Evolutionary conservation across 2,329 filamentous ascomycete species (phyloP).

Genomic region (Colletotrichum cereale): DNA sequence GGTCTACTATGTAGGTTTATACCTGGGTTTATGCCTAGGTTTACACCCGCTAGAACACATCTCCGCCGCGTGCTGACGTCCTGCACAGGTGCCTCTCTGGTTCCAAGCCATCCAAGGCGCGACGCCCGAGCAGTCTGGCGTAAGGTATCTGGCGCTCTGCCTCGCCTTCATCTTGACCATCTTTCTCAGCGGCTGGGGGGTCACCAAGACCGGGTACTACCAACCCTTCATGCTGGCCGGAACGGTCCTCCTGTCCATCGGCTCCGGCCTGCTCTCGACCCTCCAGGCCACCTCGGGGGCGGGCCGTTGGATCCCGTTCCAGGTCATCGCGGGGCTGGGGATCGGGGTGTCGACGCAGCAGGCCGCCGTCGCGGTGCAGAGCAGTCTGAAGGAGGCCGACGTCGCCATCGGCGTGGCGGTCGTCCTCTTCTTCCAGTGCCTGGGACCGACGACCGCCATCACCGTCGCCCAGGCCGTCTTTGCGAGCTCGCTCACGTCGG

Average conservation of each 20-base stretch:
- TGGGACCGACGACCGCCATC: slow-evolving; percentile 23
- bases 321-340: slow-evolving; percentile 26
- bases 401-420: slow-evolving; percentile 23
- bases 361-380: slow-evolving; percentile 27
- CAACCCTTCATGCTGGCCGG: slow-evolving; percentile 50
- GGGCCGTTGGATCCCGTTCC: slow-evolving; percentile 50
- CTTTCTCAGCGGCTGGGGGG: slow-evolving; percentile 37
- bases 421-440: slow-evolving; percentile 26
- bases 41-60: fast-evolving
- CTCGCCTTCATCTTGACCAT: slow-evolving; percentile 47
- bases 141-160: slow-evolving; percentile 48
- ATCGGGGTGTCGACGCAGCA: slow-evolving; percentile 31
- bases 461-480: slow-evolving; percentile 26
- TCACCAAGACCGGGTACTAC: slow-evolving; percentile 52
- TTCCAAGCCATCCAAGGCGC: slow-evolving; percentile 52
- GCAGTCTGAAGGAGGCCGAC: slow-evolving; percentile 2
- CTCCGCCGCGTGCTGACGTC: neutral
- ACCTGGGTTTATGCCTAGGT: no score
- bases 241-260: slow-evolving; percentile 46
- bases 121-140: slow-evolving; percentile 48
- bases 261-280: slow-evolving; percentile 34
- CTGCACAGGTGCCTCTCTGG: slow-evolving; percentile 48
- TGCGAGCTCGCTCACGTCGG: neutral
- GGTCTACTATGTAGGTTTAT: slow-evolving; percentile 20
- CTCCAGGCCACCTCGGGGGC: slow-evolving; percentile 43